Base-by-base conservation (phyloP, 2,329 filamentous ascomycete genomes). In the Ceratocystis cacaofunesta region DNA sequence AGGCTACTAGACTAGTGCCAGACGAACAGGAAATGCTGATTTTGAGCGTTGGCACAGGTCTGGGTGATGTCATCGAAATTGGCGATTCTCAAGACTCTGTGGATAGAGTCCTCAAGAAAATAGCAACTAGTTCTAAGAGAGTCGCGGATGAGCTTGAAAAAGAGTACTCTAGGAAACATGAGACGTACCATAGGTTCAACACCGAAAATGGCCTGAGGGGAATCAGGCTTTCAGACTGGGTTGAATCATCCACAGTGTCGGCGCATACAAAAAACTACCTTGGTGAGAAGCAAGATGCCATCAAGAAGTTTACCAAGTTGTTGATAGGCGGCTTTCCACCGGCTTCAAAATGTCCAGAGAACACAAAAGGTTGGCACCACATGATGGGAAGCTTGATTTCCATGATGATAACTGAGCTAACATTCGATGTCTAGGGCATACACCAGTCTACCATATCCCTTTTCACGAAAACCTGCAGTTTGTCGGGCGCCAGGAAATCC, bases 41-140 rank as follows among this genome's bases (percentile, higher is more conserved):
- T 25, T 66, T 72, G 1, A 72, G 71, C 48, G 70, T 73, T 36
- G 71, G 72, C 6, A 71, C 71, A 0, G 71, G 71, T 2, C 66
- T 71, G 6, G 69, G 70, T 7, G 36, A 68, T 7, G 67, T 70
- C 10, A 68, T 70, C 15, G 44, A 36, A 0, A 67, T 72, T 46
- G 61, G 64, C 2, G 65, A 70, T 22, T 65, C 61, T 67, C 22
- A 32, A 8, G 15, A 0, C 43, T 2, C 3, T 46, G 5, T 46
- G 4, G 4, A 15, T 8, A 52, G 1, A 19, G 3, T 22, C 5
- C 48, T 46, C 15, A 5, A 52, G 8, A 4, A 5, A n/a, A 25
- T 52, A 0, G 19, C 48, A 19, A 52, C n/a, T 15, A 22, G 12
- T 10, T 52, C 48, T 8, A n/a, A 22, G 8, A 52, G 22, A 5